Base-by-base conservation (phyloP, 306 rosid species). In the Quercus gilva region DNA sequence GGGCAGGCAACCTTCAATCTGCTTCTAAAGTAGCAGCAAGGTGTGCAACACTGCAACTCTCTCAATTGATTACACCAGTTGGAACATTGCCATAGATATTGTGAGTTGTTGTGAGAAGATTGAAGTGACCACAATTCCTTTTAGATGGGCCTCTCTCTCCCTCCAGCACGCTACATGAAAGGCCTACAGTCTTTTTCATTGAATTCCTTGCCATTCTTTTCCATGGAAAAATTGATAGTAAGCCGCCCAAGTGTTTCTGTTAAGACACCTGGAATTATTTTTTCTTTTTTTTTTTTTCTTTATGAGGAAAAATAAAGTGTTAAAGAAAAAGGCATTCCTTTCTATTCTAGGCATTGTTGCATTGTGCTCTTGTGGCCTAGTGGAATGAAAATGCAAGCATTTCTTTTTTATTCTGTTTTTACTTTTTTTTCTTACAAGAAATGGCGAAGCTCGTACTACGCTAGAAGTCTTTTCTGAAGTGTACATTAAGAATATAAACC, bases 191-290 rank as follows among this genome's bases (percentile, higher is more conserved):
- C 55, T 15, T 51, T 18, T 33, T 69, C 67, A 29, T 64, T 29
- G 69, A 63, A 63, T 63, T 63, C 69, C n/a, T 19, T 28, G 37
- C 10, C 37, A 63, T 63, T 63, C 41, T 28, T 63, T 63, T 12
- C 15, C 19, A 28, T 6, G 14, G 28, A 59, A 29, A 26, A 63
- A 63, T 45, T 21, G 15, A 71, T 74, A n/a, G 65, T 60, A 49
- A 23, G 71, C 80, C 83, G 73, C 55, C 85, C 83, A 76, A 80
- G 18, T 33, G 33, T 20, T 49, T 73, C 33, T 56, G 29, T 17
- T 26, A 76, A 18, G 64, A 71, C 81, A 68, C 79, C 23, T 69
- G 41, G 10, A 41, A 45, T 10, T 72, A 26, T 11, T 35, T 35
- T 35, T 35, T 10, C n/a, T 4, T 20, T 41, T 21, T 43, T 13